Conservation (phyloP, 768 basidiomycete genomes). For the Mycena maculata region DNA sequence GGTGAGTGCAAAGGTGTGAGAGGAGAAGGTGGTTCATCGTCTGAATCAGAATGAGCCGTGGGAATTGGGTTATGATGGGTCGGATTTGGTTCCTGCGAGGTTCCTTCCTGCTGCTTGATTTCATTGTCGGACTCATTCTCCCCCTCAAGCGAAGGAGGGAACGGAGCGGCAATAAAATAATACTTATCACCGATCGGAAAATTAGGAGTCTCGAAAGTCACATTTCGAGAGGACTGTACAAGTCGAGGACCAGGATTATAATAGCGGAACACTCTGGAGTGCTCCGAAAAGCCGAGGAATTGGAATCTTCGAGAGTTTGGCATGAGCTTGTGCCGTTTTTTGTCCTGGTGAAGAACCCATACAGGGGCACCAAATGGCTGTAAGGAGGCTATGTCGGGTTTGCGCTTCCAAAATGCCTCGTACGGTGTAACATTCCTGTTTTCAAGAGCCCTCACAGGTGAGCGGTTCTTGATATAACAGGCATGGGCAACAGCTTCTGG, state of each 20-base stretch:
- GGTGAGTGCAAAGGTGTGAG: not conserved
- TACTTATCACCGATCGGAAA: not conserved
- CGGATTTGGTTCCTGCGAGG: not conserved
- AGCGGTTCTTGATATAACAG: too few relatives aligned
- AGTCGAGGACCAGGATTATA: slow-evolving; percentile 34
- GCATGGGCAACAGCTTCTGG: too few relatives aligned
- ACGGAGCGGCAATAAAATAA: slow-evolving; percentile 2
- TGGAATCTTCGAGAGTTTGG: slow-evolving; percentile 13
- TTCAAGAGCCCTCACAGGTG: too few relatives aligned
- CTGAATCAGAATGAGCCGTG: too few relatives aligned
- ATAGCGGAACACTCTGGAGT: slow-evolving; percentile 39
- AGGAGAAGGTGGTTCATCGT: not conserved
- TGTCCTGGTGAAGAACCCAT: slow-evolving; percentile 27
- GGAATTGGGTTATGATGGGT: not conserved
- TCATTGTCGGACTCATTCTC: slow-evolving; percentile 14
- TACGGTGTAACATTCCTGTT: too few relatives aligned
- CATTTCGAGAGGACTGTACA: slow-evolving; percentile 41
- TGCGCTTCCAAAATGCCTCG: too few relatives aligned
- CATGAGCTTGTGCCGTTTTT: slow-evolving; percentile 36
- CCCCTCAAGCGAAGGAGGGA: slow-evolving; percentile 25
- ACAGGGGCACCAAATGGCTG: slow-evolving; percentile 38
- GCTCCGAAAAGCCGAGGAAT: slow-evolving; percentile 35
- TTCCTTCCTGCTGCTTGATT: not conserved
- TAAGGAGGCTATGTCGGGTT: slow-evolving; percentile 34
- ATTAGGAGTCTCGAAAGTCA: slow-evolving; percentile 32